Conservation (phyloP, 106 monocot genomes). For the Dendrobium chrysotoxum region DNA sequence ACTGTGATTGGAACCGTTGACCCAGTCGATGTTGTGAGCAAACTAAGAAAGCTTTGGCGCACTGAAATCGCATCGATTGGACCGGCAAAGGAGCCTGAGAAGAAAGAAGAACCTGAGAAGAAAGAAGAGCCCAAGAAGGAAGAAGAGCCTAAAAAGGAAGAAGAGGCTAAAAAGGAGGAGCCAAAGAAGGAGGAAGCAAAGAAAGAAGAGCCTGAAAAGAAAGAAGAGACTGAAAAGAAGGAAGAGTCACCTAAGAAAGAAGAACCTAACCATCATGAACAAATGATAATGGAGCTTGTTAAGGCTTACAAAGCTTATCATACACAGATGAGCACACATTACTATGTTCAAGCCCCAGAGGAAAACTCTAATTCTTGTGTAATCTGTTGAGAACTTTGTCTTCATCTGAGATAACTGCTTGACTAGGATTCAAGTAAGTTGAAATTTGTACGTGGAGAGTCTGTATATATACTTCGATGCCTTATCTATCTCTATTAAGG, state of each 20-base stretch:
- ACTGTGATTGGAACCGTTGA: slow-evolving; percentile 30
- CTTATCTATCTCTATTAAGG: neutral
- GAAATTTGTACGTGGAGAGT: neutral
- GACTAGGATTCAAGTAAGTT: neutral
- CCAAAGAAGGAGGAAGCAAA: slow-evolving; percentile 19
- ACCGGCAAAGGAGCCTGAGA: slow-evolving; percentile 30
- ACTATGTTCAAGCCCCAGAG: slow-evolving; percentile 1
- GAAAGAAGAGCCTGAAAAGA: slow-evolving; percentile 18
- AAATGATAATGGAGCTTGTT: slow-evolving; percentile 10
- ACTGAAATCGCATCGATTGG: slow-evolving; percentile 21
- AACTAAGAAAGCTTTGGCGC: slow-evolving; percentile 23
- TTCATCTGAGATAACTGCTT: neutral
- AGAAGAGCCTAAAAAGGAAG: slow-evolving; percentile 18
- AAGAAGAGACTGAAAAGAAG: slow-evolving; percentile 16
- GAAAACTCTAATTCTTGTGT: slow-evolving; percentile 8
- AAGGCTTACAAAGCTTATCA: slow-evolving; percentile 8
- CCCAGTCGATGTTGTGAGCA: slow-evolving; percentile 26
- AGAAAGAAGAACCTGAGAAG: slow-evolving; percentile 31
- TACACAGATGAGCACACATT: slow-evolving; percentile 10
- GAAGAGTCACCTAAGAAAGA: slow-evolving; percentile 7
- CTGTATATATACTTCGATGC: neutral
- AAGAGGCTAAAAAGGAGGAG: slow-evolving; percentile 10
- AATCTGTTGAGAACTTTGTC: neutral
- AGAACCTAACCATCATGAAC: slow-evolving; percentile 9
- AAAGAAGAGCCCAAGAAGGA: slow-evolving; percentile 19